Base-by-base conservation (phyloP, 2,329 filamentous ascomycete species). In the Parascedosporium putredinis region DNA sequence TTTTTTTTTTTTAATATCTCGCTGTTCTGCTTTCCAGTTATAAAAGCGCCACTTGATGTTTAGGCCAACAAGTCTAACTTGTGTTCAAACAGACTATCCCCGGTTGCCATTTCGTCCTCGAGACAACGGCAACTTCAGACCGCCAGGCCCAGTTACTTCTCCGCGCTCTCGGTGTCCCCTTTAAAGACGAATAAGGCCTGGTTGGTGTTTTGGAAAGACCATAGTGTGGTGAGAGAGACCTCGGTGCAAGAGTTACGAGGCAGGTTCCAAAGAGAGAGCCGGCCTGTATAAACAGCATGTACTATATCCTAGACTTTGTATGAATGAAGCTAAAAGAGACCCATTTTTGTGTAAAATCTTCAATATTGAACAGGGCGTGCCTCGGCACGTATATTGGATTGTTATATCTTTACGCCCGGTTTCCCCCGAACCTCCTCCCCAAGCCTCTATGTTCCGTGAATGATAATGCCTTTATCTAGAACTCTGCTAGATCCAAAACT, bases 41-140 rank as follows among this genome's bases (percentile, higher is more conserved):
- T n/a, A n/a, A n/a, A n/a, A n/a, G n/a, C n/a, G n/a, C n/a, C n/a
- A n/a, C n/a, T n/a, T n/a, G n/a, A n/a, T n/a, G n/a, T n/a, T n/a
- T n/a, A n/a, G n/a, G n/a, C n/a, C n/a, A n/a, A n/a, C n/a, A n/a
- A n/a, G n/a, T n/a, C 59, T 43, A 8, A 2, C 27, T 38, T 7
- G 25, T 40, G 33, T 55, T 59, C 46, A 58, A 2, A 22, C 23
- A 4, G 45, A 81, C 75, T 75, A 85, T 95, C 57, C 87, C 90
- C 14, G 89, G 89, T 63, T 86, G 84, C 64, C 80, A 93, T 59
- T 79, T 96, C 58, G 85, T 84, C 51, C 75, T 95, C 50, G 83
- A 93, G 66, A 96, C 90, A 1, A 84, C 84, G 24, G 90, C 88
- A 38, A 88, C 76, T 23, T 91, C 85, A 24, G 88, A 96, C 65